These are phyloP conservation scores for Pythium aphanidermatum DNA, from an alignment of 352 stramenopile genomes.

Conservation along the genomic window DNA sequence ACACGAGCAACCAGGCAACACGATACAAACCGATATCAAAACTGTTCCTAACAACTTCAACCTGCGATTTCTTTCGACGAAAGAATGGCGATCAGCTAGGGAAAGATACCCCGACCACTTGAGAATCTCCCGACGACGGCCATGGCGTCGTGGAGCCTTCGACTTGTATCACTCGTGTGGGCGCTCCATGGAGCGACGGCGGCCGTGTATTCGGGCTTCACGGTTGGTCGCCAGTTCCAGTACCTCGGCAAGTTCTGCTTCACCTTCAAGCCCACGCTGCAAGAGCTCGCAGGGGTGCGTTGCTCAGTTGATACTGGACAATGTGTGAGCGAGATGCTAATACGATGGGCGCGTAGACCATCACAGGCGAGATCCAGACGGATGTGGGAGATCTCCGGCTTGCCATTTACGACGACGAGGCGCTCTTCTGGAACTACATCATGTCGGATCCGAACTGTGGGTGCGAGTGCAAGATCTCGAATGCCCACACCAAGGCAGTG, in stretches of 20 bases:
- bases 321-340: not conserved
- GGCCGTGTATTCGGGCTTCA: slow-evolving; percentile 53
- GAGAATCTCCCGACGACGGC: too few species aligned
- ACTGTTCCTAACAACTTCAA: too few species aligned
- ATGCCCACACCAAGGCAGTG: slow-evolving; percentile 52
- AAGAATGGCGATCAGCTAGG: too few species aligned
- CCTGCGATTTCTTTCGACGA: too few species aligned
- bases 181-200: slow-evolving; percentile 6
- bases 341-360: slow-evolving; percentile 26
- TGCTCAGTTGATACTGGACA: not conserved
- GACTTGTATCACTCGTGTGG: not conserved
- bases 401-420: slow-evolving; percentile 77
- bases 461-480: slow-evolving; percentile 71
- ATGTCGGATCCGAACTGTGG: slow-evolving; percentile 53
- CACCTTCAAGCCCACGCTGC: slow-evolving; percentile 46
- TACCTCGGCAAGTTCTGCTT: slow-evolving; percentile 85
- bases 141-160: slow-evolving; percentile 7
- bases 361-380: slow-evolving; percentile 56
- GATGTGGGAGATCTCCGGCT: slow-evolving; percentile 56
- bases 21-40: too few species aligned
- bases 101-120: too few species aligned
- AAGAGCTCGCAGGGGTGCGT: slow-evolving; percentile 51
- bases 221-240: slow-evolving; percentile 62
- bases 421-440: slow-evolving; percentile 73
- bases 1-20: too few species aligned